Base-by-base conservation (phyloP, 1,284 basidiomycete species). In the Cryptococcus jaspeensis region DNA sequence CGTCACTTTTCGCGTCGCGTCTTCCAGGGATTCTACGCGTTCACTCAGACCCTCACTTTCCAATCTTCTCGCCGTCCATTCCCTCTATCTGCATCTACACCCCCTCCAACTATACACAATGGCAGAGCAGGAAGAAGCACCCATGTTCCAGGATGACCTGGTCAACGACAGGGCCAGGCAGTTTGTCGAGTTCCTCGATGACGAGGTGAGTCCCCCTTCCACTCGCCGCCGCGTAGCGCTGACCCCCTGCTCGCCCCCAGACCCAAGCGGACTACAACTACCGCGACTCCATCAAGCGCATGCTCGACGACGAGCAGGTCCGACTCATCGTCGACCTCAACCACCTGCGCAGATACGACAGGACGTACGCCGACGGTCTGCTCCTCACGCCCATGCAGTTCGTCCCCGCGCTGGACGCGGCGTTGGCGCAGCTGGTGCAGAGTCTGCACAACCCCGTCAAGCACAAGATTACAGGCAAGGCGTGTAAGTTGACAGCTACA, bases 291-390 rank as follows among this genome's bases (percentile, higher is more conserved):
- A 88, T 97, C 66, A 83, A 84, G 49, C 85, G 86, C 64, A 88
- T 99, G 87, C 83, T 99, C 43, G 86, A 89, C 55, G 81, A 84
- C 35, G 88, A 91, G 69, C 85, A 88, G 71, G 87, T 91, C 66
- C 87, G 96, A 69, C 86, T 99, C 69, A 87, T 96, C 69, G 86
- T 99, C 76, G 99, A 97, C 78, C 83, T 99, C 66, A 95, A 99
- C 78, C 93, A 99, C 79, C 80, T 99, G 64, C 88, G 96, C 76
- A 90, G 93, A 77, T 94, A 94, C 77, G 86, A 91, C 75, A 86
- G 93, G 72, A 86, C 89, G 56, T 88, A 79, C 53, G 79, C 79
- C 42, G 80, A 81, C 55, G 80, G 78, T 0, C 82, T 99, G 15
- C 83, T 99, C 56, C 89, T 90, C 70, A 84, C 91, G 50, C 96